These are phyloP conservation scores for Arabis alpina DNA, from an alignment of 345 rosid species.

Conservation along the genomic window DNA sequence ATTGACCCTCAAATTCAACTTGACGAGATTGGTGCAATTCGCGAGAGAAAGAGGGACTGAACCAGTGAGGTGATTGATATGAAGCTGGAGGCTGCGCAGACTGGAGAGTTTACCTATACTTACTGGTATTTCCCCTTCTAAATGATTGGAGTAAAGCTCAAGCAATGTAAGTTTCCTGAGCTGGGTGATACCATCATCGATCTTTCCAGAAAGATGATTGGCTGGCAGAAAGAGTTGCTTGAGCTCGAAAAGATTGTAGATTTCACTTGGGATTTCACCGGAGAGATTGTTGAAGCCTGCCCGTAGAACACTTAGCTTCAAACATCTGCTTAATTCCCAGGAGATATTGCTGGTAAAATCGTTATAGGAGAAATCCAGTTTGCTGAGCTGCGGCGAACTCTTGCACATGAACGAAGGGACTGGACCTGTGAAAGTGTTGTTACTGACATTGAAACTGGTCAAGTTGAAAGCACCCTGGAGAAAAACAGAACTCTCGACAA, in stretches of 20 bases:
- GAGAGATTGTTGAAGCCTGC: constrained; percentile 74
- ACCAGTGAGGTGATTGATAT: constrained; percentile 66
- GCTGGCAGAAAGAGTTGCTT: constrained; percentile 55
- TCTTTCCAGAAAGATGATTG: constrained; percentile 61
- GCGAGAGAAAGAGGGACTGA: constrained; percentile 61
- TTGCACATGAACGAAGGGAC: constrained; percentile 64
- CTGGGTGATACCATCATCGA: constrained; percentile 45
- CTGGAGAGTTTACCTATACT: constrained; percentile 59
- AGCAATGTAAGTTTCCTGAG: constrained; percentile 56
- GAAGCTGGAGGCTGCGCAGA: constrained; percentile 50
- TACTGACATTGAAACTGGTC: constrained; percentile 65
- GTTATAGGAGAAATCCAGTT: constrained; percentile 70
- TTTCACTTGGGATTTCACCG: constrained; percentile 61
- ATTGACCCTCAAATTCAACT: constrained; percentile 67
- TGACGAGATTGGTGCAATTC: constrained; percentile 55
- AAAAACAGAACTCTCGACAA: constrained; percentile 40
- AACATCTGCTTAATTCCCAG: constrained; percentile 60
- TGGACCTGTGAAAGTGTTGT: constrained; percentile 64
- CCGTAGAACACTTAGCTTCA: constrained; percentile 51
- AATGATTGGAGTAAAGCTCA: constrained; percentile 63
- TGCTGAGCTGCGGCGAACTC: constrained; percentile 43
- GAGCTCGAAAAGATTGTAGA: constrained; percentile 54
- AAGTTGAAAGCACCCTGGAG: constrained; percentile 51
- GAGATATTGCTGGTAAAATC: constrained; percentile 56
- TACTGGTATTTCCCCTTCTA: constrained; percentile 60